These are phyloP conservation scores for Cyclotella kingstonii DNA, from an alignment of 108 stramenopile genomes.

Conservation along the genomic window DNA sequence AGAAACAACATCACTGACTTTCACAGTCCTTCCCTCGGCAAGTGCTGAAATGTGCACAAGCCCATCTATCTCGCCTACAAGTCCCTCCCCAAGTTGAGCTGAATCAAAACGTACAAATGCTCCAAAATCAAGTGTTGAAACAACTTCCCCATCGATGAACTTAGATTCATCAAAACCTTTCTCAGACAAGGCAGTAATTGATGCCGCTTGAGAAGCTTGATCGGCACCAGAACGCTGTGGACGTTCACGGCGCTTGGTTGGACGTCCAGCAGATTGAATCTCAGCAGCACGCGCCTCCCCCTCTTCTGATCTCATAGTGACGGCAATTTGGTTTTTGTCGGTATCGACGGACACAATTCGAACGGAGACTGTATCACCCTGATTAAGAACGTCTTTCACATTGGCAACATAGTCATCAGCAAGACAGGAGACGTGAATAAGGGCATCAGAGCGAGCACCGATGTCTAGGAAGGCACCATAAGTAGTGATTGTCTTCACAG, in stretches of 20 bases:
- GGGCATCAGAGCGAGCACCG: conserved; percentile 88
- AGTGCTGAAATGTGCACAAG: conserved; percentile 86
- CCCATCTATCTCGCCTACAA: conserved; percentile 81
- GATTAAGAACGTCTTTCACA: conserved; percentile 79
- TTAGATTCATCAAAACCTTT: conserved; percentile 74
- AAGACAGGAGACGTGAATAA: conserved; percentile 93
- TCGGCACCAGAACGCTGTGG: conserved; percentile 55
- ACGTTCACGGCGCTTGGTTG: conserved; percentile 42
- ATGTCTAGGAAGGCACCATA: conserved; percentile 96
- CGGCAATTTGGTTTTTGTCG: conserved; percentile 85
- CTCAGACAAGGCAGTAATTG: conserved; percentile 57
- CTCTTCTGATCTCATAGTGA: conserved; percentile 75
- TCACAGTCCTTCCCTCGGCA: conserved; percentile 53
- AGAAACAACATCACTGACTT: conserved; percentile 60
- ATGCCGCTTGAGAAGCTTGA: conserved; percentile 64
- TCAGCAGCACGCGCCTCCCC: conserved; percentile 64
- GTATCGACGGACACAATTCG: conserved; percentile 84
- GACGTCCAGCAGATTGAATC: conserved; percentile 25
- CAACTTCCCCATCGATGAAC: conserved; percentile 89
- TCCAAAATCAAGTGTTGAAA: conserved; percentile 88
- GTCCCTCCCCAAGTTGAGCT: conserved; percentile 57
- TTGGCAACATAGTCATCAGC: conserved; percentile 82
- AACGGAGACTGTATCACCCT: conserved; percentile 84
- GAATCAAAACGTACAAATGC: conserved; percentile 90
- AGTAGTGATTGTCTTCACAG: conserved; percentile 78